These are phyloP conservation scores for Annulohypoxylon stygium DNA, from an alignment of 495 filamentous ascomycete genomes.

Conservation along the genomic window DNA sequence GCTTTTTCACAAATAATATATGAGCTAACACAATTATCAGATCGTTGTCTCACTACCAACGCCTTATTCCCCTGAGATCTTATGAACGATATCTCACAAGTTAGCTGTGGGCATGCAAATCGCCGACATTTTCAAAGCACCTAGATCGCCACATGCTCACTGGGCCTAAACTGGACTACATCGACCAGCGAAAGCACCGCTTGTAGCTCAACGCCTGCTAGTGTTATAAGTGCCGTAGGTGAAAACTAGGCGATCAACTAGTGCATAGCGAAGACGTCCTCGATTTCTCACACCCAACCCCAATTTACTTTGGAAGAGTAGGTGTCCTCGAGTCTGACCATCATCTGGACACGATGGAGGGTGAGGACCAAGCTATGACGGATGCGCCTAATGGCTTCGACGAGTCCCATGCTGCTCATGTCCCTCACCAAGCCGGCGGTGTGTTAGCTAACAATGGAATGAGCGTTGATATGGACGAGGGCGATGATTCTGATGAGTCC, in stretches of 20 bases:
- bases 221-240: background rate
- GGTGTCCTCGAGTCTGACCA: background rate
- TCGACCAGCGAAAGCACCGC: slow-evolving; percentile 8
- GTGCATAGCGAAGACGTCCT: background rate
- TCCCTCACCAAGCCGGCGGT: slow-evolving; percentile 30
- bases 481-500: slow-evolving; percentile 41
- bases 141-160: slow-evolving; percentile 16
- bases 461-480: slow-evolving; percentile 50
- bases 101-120: slow-evolving; percentile 32
- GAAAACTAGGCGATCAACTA: slow-evolving; percentile 13
- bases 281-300: background rate
- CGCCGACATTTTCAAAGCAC: slow-evolving; percentile 14
- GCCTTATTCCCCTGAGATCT: background rate
- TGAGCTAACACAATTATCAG: slow-evolving; percentile 24
- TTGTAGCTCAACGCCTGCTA: background rate
- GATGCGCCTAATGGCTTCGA: slow-evolving; percentile 58
- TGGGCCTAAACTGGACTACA: background rate
- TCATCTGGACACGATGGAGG: slow-evolving; percentile 53
- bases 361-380: slow-evolving; percentile 53
- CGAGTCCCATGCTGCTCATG: slow-evolving; percentile 33
- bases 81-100: background rate
- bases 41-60: background rate
- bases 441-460: slow-evolving; percentile 44
- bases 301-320: slow-evolving; percentile 4
- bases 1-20: background rate